Conservation (phyloP, 2,329 filamentous ascomycete genomes). For the Phialophora verrucosa region DNA sequence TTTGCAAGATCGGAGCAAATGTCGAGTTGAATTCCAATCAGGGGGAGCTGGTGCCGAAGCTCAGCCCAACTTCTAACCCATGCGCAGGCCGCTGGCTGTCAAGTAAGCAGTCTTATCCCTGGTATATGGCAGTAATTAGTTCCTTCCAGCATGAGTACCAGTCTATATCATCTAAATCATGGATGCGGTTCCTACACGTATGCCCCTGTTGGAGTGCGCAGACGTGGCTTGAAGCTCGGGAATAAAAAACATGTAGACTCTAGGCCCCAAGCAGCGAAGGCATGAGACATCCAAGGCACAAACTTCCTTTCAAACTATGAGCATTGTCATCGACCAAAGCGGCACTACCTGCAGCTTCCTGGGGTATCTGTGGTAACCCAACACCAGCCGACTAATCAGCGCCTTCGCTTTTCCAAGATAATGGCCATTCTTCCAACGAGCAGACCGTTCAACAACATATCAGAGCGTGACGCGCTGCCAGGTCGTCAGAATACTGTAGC, state of each 20-base stretch:
- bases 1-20: too few relatives aligned
- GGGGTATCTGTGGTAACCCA: constrained; percentile 12
- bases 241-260: neutral
- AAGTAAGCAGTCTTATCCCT: too few relatives aligned
- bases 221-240: too few relatives aligned
- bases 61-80: too few relatives aligned
- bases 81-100: too few relatives aligned
- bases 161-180: too few relatives aligned
- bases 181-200: too few relatives aligned
- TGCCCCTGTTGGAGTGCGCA: too few relatives aligned
- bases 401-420: constrained; percentile 8
- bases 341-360: constrained; percentile 3
- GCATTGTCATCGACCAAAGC: neutral
- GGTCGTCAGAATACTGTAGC: constrained; percentile 9
- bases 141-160: too few relatives aligned
- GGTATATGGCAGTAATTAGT: too few relatives aligned
- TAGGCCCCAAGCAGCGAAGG: neutral
- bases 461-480: neutral
- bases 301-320: neutral
- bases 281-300: neutral
- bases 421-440: constrained; percentile 1
- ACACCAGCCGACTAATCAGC: constrained; percentile 1
- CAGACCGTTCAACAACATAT: neutral
- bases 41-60: too few relatives aligned
- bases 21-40: too few relatives aligned